Conservation (phyloP, 78 protist species). For the Polysphondylium violaceum region DNA sequence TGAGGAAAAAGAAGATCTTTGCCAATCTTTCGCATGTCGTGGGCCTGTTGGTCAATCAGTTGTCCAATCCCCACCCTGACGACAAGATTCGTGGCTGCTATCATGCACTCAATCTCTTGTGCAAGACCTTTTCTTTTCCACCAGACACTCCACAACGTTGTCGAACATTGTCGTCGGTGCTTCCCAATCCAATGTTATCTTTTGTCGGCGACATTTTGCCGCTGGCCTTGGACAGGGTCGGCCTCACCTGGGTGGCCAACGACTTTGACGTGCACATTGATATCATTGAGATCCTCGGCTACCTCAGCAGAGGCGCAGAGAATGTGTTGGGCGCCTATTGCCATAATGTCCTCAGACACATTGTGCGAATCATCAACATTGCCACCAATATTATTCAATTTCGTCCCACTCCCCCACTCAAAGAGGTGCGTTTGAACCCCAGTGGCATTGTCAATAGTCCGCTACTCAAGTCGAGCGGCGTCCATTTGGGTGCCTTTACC, state of each 20-base stretch:
- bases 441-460: slow-evolving; percentile 7
- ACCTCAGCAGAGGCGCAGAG: slow-evolving; percentile 64
- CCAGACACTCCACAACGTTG: slow-evolving; percentile 27
- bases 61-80: slow-evolving; percentile 74
- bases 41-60: slow-evolving; percentile 32
- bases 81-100: slow-evolving; percentile 76
- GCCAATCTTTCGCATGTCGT: slow-evolving; percentile 71
- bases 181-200: slow-evolving; percentile 48
- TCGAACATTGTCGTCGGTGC: slow-evolving; percentile 1
- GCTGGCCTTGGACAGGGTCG: slow-evolving; percentile 72
- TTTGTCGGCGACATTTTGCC: slow-evolving; percentile 75
- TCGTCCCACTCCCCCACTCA: slow-evolving; percentile 74
- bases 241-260: slow-evolving; percentile 72
- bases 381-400: slow-evolving; percentile 60
- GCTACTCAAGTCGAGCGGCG: not conserved
- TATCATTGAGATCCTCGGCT: slow-evolving; percentile 58
- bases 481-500: slow-evolving; percentile 70
- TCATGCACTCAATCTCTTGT: slow-evolving; percentile 52
- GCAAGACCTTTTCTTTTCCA: slow-evolving; percentile 51
- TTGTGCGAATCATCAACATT: slow-evolving; percentile 56
- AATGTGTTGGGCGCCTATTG: slow-evolving; percentile 62
- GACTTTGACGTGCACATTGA: slow-evolving; percentile 72
- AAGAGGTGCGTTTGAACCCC: slow-evolving; percentile 27
- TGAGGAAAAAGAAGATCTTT: slow-evolving; percentile 38
- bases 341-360: slow-evolving; percentile 58